Evolutionary conservation across 345 rosid species (phyloP).

Genomic region (Acer yangbiense): DNA sequence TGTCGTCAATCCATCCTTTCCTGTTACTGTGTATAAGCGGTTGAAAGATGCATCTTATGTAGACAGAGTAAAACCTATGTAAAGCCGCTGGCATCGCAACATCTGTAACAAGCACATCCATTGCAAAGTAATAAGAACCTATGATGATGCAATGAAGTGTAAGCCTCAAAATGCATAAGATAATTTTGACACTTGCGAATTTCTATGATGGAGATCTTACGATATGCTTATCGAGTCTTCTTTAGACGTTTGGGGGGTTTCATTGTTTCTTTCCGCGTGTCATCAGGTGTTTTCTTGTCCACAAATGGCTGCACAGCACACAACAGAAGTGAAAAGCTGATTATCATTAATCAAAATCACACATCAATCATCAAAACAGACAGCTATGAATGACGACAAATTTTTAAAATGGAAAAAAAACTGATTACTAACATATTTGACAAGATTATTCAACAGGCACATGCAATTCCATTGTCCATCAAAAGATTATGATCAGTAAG

Average conservation of each 20-base stretch:
- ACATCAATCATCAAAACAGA: background rate
- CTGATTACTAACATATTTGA: background rate
- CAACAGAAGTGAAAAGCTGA: background rate
- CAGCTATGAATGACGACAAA: background rate
- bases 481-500: background rate
- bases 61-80: background rate
- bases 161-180: background rate
- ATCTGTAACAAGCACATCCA: constrained; percentile 9
- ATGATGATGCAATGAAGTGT: background rate
- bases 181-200: background rate
- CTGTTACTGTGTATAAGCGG: background rate
- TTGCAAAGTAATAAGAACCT: background rate
- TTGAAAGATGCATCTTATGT: background rate
- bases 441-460: background rate
- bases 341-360: background rate
- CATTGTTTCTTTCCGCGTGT: constrained; percentile 56
- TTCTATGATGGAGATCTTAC: constrained; percentile 10
- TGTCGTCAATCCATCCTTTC: background rate
- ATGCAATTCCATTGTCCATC: background rate
- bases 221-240: constrained; percentile 55
- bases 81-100: background rate
- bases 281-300: constrained; percentile 58
- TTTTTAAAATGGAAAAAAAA: background rate
- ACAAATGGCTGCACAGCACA: constrained; percentile 65
- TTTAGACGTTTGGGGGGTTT: constrained; percentile 67